phyloP scores from a whole-genome alignment of 2,329 filamentous ascomycete genomes.

The Aspergillus costaricaensis region DNA sequence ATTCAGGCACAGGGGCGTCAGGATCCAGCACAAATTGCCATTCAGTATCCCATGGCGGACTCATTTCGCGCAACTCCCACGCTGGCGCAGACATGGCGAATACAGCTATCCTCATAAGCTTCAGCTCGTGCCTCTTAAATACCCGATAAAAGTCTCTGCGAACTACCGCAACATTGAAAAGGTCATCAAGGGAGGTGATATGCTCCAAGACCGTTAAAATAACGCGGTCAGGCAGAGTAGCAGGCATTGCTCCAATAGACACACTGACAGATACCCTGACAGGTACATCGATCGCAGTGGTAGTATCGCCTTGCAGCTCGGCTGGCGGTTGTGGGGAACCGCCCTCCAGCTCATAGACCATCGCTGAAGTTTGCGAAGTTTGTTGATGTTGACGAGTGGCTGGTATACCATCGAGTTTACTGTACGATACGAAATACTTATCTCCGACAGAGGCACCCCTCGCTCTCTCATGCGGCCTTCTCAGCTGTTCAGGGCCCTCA shows the following conservation, averaged over 20 bases:
- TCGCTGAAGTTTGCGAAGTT: constrained; percentile 22
- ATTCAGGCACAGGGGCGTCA: constrained; percentile 53
- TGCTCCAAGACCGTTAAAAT: constrained; percentile 54
- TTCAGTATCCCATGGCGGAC: constrained; percentile 52
- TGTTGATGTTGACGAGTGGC: constrained; percentile 26
- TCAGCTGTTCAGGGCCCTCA: background rate
- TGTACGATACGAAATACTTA: constrained; percentile 28
- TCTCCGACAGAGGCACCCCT: constrained; percentile 20
- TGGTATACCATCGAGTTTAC: constrained; percentile 18
- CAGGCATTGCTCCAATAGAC: constrained; percentile 37
- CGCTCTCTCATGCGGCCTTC: background rate
- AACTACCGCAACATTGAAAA: constrained; percentile 57
- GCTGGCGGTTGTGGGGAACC: constrained; percentile 21
- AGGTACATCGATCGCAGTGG: constrained; percentile 22
- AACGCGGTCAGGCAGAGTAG: constrained; percentile 51
- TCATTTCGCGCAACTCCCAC: constrained; percentile 63
- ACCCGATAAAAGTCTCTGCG: constrained; percentile 60
- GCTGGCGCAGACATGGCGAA: constrained; percentile 59
- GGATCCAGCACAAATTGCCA: constrained; percentile 45
- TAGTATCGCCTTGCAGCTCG: constrained; percentile 1
- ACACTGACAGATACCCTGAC: background rate
- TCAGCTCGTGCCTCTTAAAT: constrained; percentile 59
- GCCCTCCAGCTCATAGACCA: constrained; percentile 39
- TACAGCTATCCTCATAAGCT: constrained; percentile 54
- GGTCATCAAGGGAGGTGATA: constrained; percentile 54